phyloP scores from a whole-genome alignment of 371 early-diverging fungal genomes.

The Apophysomyces elegans region DNA sequence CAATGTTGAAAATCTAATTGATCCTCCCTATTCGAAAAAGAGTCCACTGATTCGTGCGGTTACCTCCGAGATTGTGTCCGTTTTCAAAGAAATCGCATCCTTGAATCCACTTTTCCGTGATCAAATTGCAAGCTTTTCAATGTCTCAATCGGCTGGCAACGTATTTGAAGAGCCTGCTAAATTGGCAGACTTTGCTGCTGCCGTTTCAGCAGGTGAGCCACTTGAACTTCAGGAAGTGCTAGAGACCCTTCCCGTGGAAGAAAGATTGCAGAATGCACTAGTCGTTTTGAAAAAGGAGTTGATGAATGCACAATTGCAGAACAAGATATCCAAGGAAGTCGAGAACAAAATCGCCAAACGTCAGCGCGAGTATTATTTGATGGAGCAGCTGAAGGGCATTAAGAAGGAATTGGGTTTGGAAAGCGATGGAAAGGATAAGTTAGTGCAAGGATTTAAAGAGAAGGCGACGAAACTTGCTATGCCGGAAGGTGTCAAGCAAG shows the following conservation, averaged over 20 bases:
- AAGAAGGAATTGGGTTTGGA: conserved; percentile 97
- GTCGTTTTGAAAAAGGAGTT: conserved; percentile 95
- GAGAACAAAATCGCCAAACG: conserved; percentile 95
- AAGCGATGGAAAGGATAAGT: conserved; percentile 95
- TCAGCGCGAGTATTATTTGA: conserved; percentile 96
- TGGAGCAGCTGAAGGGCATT: conserved; percentile 98
- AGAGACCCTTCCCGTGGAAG: conserved; percentile 86
- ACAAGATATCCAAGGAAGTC: conserved; percentile 95
- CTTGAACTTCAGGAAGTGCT: conserved; percentile 92
- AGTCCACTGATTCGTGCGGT: conserved; percentile 89
- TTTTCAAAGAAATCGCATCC: conserved; percentile 92
- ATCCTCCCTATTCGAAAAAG: conserved; percentile 84
- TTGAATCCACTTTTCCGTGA: conserved; percentile 95
- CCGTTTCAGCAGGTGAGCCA: conserved; percentile 90
- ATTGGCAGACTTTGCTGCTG: conserved; percentile 96
- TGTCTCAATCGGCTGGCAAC: conserved; percentile 93
- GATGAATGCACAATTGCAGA: conserved; percentile 94
- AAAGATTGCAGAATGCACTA: conserved; percentile 89
- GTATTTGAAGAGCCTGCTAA: conserved; percentile 94
- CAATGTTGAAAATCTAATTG: conserved; percentile 85
- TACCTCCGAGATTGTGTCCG: conserved; percentile 95
- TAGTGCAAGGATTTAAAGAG: conserved; percentile 91
- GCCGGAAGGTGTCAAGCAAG: conserved; percentile 90
- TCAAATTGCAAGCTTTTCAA: conserved; percentile 94
- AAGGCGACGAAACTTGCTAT: conserved; percentile 81